Evolutionary conservation across 768 basidiomycete species (phyloP).

Genomic region (Naematelia aurantialba): DNA sequence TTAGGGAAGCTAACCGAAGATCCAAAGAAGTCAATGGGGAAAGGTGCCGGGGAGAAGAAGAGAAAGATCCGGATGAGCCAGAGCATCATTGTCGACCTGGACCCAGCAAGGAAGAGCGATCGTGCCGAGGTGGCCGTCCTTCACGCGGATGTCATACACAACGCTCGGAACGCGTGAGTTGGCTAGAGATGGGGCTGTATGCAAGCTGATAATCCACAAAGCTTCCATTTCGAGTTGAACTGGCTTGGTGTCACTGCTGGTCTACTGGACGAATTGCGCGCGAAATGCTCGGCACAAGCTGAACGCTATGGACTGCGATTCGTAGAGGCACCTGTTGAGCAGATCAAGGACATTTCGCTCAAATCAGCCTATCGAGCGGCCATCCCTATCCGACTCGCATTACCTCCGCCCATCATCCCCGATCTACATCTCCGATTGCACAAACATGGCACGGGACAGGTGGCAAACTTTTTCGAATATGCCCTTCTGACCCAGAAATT

Average conservation of each 20-base stretch:
- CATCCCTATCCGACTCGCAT: slow-evolving; percentile 71
- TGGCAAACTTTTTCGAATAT: slow-evolving; percentile 70
- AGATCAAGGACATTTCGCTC: slow-evolving; percentile 78
- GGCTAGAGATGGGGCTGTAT: background rate
- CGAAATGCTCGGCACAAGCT: slow-evolving; percentile 73
- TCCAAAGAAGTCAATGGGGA: no score
- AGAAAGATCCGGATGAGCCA: slow-evolving; percentile 62
- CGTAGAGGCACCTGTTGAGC: slow-evolving; percentile 87
- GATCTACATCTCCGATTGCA: slow-evolving; percentile 67
- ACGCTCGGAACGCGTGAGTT: slow-evolving; percentile 69
- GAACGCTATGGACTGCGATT: slow-evolving; percentile 86
- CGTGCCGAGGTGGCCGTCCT: slow-evolving; percentile 82
- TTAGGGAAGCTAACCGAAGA: slow-evolving; percentile 19
- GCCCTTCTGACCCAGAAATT: slow-evolving; percentile 66
- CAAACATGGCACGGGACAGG: slow-evolving; percentile 61
- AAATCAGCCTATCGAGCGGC: slow-evolving; percentile 90
- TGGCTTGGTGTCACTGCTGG: slow-evolving; percentile 95
- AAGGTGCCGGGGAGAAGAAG: slow-evolving; percentile 18
- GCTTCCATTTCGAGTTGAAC: slow-evolving; percentile 91
- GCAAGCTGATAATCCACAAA: slow-evolving; percentile 12
- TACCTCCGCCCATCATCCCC: slow-evolving; percentile 66
- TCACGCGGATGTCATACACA: slow-evolving; percentile 93
- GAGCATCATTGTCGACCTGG: slow-evolving; percentile 76
- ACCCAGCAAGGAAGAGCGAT: slow-evolving; percentile 65
- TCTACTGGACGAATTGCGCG: slow-evolving; percentile 81